Conservation (phyloP, 345 rosid genomes). For the Pelargonium nanum region DNA sequence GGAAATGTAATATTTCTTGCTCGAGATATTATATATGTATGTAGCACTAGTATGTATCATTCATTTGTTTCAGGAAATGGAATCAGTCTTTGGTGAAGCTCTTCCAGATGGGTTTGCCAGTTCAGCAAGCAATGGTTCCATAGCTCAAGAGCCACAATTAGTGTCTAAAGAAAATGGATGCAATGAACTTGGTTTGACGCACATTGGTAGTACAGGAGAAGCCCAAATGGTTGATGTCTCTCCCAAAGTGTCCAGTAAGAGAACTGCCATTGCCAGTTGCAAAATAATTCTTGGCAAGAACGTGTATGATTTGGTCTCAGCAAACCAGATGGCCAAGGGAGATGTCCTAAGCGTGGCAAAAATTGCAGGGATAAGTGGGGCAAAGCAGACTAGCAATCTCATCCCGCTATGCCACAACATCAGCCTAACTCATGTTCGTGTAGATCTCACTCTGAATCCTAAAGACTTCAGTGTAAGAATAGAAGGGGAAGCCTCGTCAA, state of each 20-base stretch:
- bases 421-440: constrained; percentile 46
- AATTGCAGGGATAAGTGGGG: constrained; percentile 82
- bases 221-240: constrained; percentile 97
- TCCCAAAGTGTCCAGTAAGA: constrained; percentile 45
- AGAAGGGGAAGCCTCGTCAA: constrained; percentile 72
- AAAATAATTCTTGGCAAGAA: constrained; percentile 59
- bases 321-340: constrained; percentile 82
- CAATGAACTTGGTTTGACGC: constrained; percentile 35
- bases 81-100: constrained; percentile 63
- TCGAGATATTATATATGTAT: background rate
- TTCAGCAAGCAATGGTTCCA: constrained; percentile 17
- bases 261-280: constrained; percentile 72
- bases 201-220: constrained; percentile 50
- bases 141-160: constrained; percentile 17
- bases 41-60: background rate
- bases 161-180: constrained; percentile 13
- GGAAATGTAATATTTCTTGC: background rate
- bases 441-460: constrained; percentile 54
- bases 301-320: constrained; percentile 69
- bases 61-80: constrained; percentile 63
- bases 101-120: constrained; percentile 36
- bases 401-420: constrained; percentile 89
- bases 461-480: constrained; percentile 56
- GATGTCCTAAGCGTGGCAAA: constrained; percentile 90
- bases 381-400: constrained; percentile 75